Conservation (phyloP, 176 grass and related monocot species). For the Echinochloa phyllopogon region DNA sequence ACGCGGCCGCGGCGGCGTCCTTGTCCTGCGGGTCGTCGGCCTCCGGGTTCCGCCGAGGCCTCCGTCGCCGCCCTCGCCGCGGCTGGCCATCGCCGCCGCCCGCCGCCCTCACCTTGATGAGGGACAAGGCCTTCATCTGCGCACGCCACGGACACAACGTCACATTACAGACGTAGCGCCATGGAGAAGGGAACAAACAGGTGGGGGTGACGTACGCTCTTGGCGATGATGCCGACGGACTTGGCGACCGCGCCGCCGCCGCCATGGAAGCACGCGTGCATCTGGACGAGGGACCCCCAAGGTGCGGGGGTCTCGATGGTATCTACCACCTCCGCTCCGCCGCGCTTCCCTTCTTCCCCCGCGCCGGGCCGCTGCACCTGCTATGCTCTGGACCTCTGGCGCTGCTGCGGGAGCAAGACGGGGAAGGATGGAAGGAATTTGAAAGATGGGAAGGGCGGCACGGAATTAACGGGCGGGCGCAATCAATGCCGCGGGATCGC, state of each 20-base stretch:
- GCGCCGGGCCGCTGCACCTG: neutral
- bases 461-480: constrained; percentile 56
- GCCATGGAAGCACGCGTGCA: constrained; percentile 62
- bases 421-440: neutral
- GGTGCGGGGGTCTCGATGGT: neutral
- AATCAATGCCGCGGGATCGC: constrained; percentile 45
- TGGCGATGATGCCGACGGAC: constrained; percentile 48
- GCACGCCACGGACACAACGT: neutral
- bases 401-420: no score
- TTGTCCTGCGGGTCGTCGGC: constrained; percentile 37
- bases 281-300: neutral
- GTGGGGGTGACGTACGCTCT: constrained; percentile 33
- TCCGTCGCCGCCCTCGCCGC: neutral
- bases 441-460: constrained; percentile 31
- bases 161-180: neutral
- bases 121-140: constrained; percentile 60
- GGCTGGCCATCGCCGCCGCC: constrained; percentile 14
- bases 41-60: neutral
- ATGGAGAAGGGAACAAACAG: neutral
- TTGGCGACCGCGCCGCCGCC: constrained; percentile 8
- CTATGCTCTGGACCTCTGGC: neutral
- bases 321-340: neutral
- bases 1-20: constrained; percentile 11
- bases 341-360: neutral
- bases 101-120: constrained; percentile 42